Conservation (phyloP, 2,329 filamentous ascomycete genomes). For the Colletotrichum sp. region DNA sequence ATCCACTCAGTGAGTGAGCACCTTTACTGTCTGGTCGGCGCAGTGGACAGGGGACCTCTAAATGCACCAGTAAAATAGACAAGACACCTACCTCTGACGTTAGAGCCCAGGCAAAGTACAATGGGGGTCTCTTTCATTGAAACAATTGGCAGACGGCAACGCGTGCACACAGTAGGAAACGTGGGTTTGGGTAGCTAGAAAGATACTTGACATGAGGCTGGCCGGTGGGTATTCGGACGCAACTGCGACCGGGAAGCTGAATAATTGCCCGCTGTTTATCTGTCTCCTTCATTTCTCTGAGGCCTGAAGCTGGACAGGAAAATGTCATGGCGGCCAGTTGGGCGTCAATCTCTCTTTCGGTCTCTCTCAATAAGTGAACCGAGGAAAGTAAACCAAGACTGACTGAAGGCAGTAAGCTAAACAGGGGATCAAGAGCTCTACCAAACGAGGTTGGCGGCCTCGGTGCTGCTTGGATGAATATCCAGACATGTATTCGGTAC, state of each 20-base stretch:
- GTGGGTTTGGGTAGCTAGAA: not conserved
- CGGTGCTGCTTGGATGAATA: not conserved
- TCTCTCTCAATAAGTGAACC: not conserved
- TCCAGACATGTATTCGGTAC: not conserved
- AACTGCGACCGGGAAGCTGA: not conserved
- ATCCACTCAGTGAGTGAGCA: not conserved
- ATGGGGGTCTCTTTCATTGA: not conserved
- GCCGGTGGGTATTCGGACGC: not conserved
- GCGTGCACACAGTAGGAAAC: slow-evolving; percentile 7
- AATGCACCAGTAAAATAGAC: not conserved
- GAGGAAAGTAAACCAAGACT: not conserved
- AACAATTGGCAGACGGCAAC: not conserved
- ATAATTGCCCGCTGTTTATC: not conserved
- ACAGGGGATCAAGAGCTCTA: not conserved
- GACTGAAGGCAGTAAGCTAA: not conserved
- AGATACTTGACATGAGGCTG: not conserved
- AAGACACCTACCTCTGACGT: not conserved
- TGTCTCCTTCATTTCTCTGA: not conserved
- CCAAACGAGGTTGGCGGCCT: not conserved
- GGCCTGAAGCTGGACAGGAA: not conserved
- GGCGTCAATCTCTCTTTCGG: not conserved
- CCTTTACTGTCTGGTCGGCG: not conserved
- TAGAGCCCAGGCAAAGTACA: not conserved
- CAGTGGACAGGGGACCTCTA: not conserved
- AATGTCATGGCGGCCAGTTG: not conserved